Evolutionary conservation across 805 yeast genomes (phyloP).

Genomic region (Cyberlindnera meyerae): DNA sequence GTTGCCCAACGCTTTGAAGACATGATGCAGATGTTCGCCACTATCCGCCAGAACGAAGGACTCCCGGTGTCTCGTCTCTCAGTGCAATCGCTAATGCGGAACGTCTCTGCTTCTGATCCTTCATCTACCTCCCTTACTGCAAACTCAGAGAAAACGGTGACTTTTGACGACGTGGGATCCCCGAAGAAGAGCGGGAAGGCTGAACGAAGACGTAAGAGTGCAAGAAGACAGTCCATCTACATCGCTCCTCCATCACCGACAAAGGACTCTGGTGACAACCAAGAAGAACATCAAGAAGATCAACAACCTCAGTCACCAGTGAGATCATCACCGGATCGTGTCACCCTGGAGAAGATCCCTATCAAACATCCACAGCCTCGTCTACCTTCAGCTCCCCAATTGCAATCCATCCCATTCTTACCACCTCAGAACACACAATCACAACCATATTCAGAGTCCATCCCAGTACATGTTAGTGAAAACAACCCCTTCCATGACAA

Average conservation of each 20-base stretch:
- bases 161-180: conserved; percentile 21
- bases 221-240: conserved; percentile 38
- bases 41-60: conserved; percentile 38
- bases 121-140: conserved; percentile 4
- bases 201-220: conserved; percentile 33
- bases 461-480: too few species aligned
- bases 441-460: conserved; percentile 8
- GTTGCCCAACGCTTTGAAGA: conserved; percentile 41
- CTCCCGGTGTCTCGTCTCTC: conserved; percentile 21
- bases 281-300: too few species aligned
- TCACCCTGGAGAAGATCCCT: too few species aligned
- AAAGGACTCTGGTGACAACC: background rate
- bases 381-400: conserved; percentile 3
- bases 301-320: background rate
- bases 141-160: conserved; percentile 22
- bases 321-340: too few species aligned
- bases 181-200: conserved; percentile 20
- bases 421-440: conserved; percentile 2
- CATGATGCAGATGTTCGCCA: conserved; percentile 37
- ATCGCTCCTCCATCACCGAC: conserved; percentile 24
- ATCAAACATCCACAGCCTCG: conserved; percentile 8
- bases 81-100: conserved; percentile 4
- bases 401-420: background rate
- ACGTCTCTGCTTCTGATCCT: conserved; percentile 6
- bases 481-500: too few species aligned